Conservation (phyloP, 2,329 filamentous ascomycete genomes). For the Periconia digitata region DNA sequence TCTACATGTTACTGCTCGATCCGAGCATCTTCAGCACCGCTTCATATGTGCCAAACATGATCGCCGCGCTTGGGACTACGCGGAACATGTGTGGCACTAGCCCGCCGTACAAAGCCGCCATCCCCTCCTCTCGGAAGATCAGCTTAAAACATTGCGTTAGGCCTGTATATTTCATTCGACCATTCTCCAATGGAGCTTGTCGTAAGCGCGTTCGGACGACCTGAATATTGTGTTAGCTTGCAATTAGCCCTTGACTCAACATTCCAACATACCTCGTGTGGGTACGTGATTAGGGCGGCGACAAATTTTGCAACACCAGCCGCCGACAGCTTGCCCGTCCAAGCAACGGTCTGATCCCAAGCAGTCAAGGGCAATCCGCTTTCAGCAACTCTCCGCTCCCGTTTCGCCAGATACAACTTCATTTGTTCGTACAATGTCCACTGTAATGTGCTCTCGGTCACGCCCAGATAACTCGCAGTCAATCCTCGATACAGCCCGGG, state of each 20-base stretch:
- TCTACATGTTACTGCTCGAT: constrained; percentile 44
- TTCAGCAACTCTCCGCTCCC: constrained; percentile 60
- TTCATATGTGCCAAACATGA: constrained; percentile 90
- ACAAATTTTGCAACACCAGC: constrained; percentile 85
- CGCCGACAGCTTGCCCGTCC: constrained; percentile 76
- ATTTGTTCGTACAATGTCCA: constrained; percentile 95
- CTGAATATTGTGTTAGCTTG: constrained; percentile 42
- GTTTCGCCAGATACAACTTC: constrained; percentile 70
- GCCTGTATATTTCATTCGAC: constrained; percentile 81
- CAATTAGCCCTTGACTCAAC: neutral
- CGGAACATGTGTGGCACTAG: constrained; percentile 88
- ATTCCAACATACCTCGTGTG: constrained; percentile 71
- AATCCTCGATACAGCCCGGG: constrained; percentile 85
- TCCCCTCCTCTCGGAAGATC: constrained; percentile 85
- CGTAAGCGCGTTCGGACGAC: constrained; percentile 82
- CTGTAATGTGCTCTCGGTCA: constrained; percentile 86
- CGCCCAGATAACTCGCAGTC: constrained; percentile 87
- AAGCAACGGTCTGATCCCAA: constrained; percentile 76
- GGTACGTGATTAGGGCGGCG: constrained; percentile 83
- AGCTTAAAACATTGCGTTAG: constrained; percentile 85
- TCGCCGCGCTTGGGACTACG: constrained; percentile 87
- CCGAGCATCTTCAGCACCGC: constrained; percentile 52
- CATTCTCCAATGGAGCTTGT: constrained; percentile 74
- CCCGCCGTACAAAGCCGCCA: constrained; percentile 84
- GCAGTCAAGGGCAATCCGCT: constrained; percentile 63